Base-by-base conservation (phyloP, 2,329 filamentous ascomycete genomes). In the Mycosphaerella sp. region DNA sequence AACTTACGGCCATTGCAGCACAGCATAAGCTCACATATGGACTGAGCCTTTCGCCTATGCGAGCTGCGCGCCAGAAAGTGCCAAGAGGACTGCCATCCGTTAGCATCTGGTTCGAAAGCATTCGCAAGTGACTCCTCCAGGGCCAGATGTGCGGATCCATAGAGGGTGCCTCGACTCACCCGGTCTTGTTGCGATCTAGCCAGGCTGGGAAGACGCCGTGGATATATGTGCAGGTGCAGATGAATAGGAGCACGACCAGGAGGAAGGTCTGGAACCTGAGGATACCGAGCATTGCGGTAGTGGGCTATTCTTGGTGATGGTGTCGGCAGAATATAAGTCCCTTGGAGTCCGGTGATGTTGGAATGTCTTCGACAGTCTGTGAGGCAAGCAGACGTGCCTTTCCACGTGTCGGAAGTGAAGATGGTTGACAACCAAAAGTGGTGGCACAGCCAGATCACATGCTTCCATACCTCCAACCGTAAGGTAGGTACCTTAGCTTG, bases 201-300 rank as follows among this genome's bases (percentile, higher is more conserved):
- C 95, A 86, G 4, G 85, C 81, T 0, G 93, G 92, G 67, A 93
- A 87, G 60, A 95, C 83, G 66, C 88, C 86, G 77, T 97, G 93
- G 53, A 90, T 81, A 74, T 98, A 97, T 59, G 93, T 84, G 73
- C 88, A 91, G 54, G 93, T 96, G 80, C 93, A 98, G 69, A 97
- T 95, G 64, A 95, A 83, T 64, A 98, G 86, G 48, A 98, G 84
- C 66, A 98, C 84, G 63, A 96, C 92, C 66, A 97, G 83, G 65
- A 98, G 82, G 64, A 97, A 86, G 55, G 90, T 95, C 74, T 96
- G 90, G 78, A 98, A 97, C 76, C 97, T 97, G 84, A 98, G 96
- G 67, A 98, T 86, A 52, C 93, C 93, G 56, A 93, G 87, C 93
- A 67, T 67, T 11, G 34, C 96, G 67, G 48, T 34, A 21, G 11